These are phyloP conservation scores for Secale cereale DNA, from an alignment of 176 grass and related monocot genomes.

Conservation along the genomic window DNA sequence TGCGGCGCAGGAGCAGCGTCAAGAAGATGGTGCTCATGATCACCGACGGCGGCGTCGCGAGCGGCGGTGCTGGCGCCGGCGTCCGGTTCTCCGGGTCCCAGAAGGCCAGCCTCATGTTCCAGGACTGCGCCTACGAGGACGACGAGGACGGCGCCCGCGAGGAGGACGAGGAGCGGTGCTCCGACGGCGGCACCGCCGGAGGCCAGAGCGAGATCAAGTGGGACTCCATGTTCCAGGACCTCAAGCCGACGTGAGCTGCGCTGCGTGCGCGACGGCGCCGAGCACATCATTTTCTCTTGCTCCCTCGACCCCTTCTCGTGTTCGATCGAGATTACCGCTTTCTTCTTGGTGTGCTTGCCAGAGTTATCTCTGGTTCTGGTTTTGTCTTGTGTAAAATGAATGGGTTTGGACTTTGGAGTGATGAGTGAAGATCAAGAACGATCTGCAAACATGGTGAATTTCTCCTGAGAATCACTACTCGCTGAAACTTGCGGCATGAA, in stretches of 20 bases:
- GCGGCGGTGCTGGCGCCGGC: background rate
- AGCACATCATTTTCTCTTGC: background rate
- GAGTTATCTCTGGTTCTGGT: too few species aligned
- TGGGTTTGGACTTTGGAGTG: background rate
- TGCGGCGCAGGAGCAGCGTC: slow-evolving; percentile 33
- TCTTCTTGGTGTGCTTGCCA: background rate
- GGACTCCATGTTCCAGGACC: slow-evolving; percentile 62
- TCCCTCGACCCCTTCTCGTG: background rate
- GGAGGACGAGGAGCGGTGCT: background rate
- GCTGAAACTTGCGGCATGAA: background rate
- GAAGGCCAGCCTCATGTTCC: slow-evolving; percentile 54
- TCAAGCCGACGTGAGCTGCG: slow-evolving; percentile 49
- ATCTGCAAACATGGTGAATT: background rate
- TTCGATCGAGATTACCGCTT: background rate
- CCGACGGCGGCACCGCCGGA: background rate
- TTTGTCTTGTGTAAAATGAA: too few species aligned
- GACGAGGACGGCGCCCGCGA: background rate
- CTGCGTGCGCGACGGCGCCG: background rate
- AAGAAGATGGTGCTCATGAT: slow-evolving; percentile 74
- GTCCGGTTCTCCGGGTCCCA: slow-evolving; percentile 25
- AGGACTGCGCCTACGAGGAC: slow-evolving; percentile 27
- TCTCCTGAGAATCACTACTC: background rate
- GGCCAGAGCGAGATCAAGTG: slow-evolving; percentile 37
- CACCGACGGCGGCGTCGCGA: slow-evolving; percentile 20
- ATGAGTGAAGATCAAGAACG: background rate